These are phyloP conservation scores for Tinospora cordifolia DNA, from an alignment of 164 flowering plant species.

Conservation along the genomic window DNA sequence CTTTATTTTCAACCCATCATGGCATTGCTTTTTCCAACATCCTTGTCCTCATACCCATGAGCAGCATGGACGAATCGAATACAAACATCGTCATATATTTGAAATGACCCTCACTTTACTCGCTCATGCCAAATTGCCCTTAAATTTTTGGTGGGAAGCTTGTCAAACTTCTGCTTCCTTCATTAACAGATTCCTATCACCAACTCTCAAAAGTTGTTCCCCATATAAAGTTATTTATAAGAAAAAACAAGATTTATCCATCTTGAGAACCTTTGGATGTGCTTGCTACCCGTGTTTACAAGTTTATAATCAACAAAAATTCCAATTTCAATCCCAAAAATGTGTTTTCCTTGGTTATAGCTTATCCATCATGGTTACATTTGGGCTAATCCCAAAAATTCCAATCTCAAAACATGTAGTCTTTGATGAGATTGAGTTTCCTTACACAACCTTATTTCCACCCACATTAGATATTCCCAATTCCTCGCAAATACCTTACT, in stretches of 20 bases:
- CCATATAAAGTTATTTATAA: neutral
- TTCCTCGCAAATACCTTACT: neutral
- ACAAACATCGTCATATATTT: neutral
- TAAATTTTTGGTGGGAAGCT: neutral
- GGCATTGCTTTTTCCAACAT: neutral
- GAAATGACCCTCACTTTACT: neutral
- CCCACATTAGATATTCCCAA: too few relatives aligned
- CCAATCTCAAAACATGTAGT: neutral
- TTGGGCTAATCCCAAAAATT: neutral
- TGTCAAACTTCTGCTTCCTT: neutral
- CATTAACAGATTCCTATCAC: neutral
- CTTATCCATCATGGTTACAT: neutral
- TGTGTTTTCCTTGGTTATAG: neutral
- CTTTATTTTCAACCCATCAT: too few relatives aligned
- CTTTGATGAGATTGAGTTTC: neutral
- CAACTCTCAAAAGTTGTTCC: neutral
- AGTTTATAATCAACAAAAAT: too few relatives aligned
- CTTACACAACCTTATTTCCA: neutral
- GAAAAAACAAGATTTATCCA: too few relatives aligned
- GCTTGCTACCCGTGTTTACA: neutral
- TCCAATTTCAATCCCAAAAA: neutral
- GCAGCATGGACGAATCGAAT: neutral
- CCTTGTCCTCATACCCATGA: neutral
- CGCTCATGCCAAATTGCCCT: neutral
- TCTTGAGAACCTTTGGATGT: neutral